Evolutionary conservation across 2,329 filamentous ascomycete genomes (phyloP).

Genomic region (Aspergillus aculeatus): DNA sequence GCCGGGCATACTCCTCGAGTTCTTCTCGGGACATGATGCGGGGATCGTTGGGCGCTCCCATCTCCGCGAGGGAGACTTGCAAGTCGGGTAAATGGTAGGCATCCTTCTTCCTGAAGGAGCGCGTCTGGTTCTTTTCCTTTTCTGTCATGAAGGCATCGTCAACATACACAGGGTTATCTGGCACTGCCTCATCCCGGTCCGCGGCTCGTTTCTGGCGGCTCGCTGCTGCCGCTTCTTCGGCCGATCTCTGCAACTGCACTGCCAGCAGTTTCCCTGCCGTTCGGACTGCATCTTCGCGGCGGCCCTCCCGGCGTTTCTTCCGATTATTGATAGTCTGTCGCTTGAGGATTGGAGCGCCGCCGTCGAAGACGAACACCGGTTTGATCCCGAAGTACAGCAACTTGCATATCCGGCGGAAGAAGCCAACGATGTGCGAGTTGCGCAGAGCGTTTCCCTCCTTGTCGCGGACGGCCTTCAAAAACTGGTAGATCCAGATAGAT

Average conservation of each 20-base stretch:
- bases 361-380: slow-evolving; percentile 97
- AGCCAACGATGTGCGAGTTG: slow-evolving; percentile 94
- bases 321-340: slow-evolving; percentile 81
- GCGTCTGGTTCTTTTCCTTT: slow-evolving; percentile 69
- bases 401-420: slow-evolving; percentile 98
- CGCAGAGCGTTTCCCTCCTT: slow-evolving; percentile 96
- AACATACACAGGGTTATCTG: slow-evolving; percentile 77
- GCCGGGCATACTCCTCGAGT: slow-evolving; percentile 85
- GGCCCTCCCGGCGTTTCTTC: slow-evolving; percentile 77
- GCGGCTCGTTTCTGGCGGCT: slow-evolving; percentile 49
- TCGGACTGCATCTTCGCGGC: slow-evolving; percentile 85
- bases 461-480: slow-evolving; percentile 96
- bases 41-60: slow-evolving; percentile 89
- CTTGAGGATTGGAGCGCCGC: slow-evolving; percentile 87
- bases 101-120: slow-evolving; percentile 86
- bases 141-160: slow-evolving; percentile 83
- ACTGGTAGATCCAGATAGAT: slow-evolving; percentile 99
- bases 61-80: slow-evolving; percentile 71
- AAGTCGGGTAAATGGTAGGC: slow-evolving; percentile 92
- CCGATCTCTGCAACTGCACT: slow-evolving; percentile 87
- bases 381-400: slow-evolving; percentile 94
- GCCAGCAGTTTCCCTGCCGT: slow-evolving; percentile 91
- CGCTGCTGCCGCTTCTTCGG: slow-evolving; percentile 77
- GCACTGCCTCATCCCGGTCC: slow-evolving; percentile 62
- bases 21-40: slow-evolving; percentile 96